phyloP scores from a whole-genome alignment of 2,329 filamentous ascomycete genomes.

The Aspergillus candidus region DNA sequence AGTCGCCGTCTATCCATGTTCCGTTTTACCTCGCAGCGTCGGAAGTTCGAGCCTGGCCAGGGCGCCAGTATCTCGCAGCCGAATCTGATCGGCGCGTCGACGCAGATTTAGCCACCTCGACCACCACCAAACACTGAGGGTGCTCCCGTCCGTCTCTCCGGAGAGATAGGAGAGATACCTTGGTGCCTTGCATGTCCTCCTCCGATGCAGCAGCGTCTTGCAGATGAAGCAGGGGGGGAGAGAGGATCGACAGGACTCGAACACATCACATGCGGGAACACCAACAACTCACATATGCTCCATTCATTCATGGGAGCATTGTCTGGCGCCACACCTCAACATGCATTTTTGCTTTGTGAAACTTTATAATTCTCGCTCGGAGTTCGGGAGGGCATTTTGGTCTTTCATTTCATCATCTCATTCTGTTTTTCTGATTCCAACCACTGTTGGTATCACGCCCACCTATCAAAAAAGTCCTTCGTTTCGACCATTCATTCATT shows the following conservation, averaged over 20 bases:
- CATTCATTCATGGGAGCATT: no score
- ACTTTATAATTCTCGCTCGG: background rate
- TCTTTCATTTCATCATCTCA: no score
- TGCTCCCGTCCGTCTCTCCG: slow-evolving; percentile 6
- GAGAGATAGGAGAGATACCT: no score
- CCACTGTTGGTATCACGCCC: no score
- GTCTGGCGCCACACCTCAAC: background rate
- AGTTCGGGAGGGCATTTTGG: slow-evolving; percentile 1
- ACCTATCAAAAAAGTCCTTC: slow-evolving; percentile 1
- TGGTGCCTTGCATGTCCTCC: no score
- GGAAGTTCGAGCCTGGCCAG: slow-evolving; percentile 8
- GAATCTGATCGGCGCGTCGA: slow-evolving; percentile 30
- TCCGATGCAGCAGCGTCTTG: no score
- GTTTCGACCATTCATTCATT: background rate
- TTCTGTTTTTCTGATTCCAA: no score
- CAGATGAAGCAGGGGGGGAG: background rate
- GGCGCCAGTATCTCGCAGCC: slow-evolving; percentile 27
- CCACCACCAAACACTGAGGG: no score
- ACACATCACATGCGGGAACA: no score
- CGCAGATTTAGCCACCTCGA: slow-evolving; percentile 14
- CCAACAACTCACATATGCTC: no score
- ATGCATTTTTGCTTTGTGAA: background rate
- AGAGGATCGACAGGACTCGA: background rate
- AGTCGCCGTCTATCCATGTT: slow-evolving; percentile 23
- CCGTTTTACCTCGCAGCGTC: slow-evolving; percentile 17